Evolutionary conservation across 2,329 filamentous ascomycete genomes (phyloP).

Genomic region (Dothistroma septosporum): DNA sequence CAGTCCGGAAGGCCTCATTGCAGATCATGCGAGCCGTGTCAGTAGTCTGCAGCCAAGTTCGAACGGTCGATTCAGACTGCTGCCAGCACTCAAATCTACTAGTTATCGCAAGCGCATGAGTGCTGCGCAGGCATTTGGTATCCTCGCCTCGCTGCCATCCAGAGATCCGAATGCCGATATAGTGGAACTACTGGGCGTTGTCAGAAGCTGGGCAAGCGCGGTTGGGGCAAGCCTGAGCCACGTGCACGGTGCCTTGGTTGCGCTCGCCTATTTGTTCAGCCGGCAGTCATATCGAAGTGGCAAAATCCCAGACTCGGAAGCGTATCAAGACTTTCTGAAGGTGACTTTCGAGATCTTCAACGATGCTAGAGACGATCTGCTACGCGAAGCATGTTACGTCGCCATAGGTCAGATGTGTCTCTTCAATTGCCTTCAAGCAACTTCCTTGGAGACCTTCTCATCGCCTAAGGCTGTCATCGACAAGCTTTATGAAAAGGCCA

Average conservation of each 20-base stretch:
- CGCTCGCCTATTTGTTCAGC: constrained; percentile 56
- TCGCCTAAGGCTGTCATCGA: constrained; percentile 48
- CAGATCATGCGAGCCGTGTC: constrained; percentile 47
- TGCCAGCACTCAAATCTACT: constrained; percentile 64
- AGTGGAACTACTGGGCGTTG: constrained; percentile 32
- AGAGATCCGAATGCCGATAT: constrained; percentile 41
- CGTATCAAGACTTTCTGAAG: constrained; percentile 39
- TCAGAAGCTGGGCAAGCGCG: constrained; percentile 54
- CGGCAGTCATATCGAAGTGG: constrained; percentile 50
- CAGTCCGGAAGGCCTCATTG: constrained; percentile 51
- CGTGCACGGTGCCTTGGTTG: constrained; percentile 58
- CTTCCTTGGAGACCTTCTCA: constrained; percentile 27
- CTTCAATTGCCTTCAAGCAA: constrained; percentile 52
- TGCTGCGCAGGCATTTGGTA: constrained; percentile 68
- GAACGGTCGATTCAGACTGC: constrained; percentile 41
- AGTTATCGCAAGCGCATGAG: constrained; percentile 63
- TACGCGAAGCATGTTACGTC: constrained; percentile 55
- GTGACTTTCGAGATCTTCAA: constrained; percentile 51
- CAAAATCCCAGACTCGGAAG: not conserved
- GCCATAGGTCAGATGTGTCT: constrained; percentile 60
- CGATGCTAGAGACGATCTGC: constrained; percentile 51
- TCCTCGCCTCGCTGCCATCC: constrained; percentile 63
- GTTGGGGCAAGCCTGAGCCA: constrained; percentile 57
- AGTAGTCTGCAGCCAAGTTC: constrained; percentile 49
- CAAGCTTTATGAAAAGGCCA: constrained; percentile 64